Evolutionary conservation across 257 asterid genomes (phyloP), one percentile per base, ranked within the genome.

Genomic region (Gentiana straminea): DNA sequence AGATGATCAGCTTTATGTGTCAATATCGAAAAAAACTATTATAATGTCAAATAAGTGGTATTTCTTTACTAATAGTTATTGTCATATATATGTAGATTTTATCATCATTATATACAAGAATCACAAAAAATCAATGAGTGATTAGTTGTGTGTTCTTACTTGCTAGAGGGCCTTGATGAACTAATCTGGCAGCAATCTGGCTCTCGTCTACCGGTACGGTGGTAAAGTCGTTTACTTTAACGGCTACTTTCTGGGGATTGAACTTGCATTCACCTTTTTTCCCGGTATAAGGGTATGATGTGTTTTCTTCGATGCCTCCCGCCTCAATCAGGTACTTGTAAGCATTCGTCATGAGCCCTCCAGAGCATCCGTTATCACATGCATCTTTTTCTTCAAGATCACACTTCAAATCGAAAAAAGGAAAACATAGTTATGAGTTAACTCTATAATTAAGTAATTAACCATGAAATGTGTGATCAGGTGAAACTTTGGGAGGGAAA

Each of bases 341-440:
- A 33, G 95, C 97, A 59, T 81, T 85, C 1, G 97, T 88, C 97
- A 88, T 88, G 13, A 88, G 75, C 1, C 97, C 97, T 4, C 97
- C 97, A 0, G 72, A 68, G 63, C 97, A 88, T 8, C 95, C 97
- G 3, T 73, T 65, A 7, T 85, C 86, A 11, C 97, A 88, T 5
- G 83, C 64, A 12, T 60, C 74, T 77, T 68, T 82, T 13, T 65
- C 73, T 12, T 62, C 44, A 13, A 33, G 9, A 34, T 82, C 94
- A 55, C 94, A 84, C 95, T 86, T 39, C 13, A 49, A 33, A 59
- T 13, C 35, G 6, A 1, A 5, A n/a, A 0, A 2, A 1, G 34
- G 1, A 4, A 41, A 24, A 10, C 7, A 5, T 10, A 39, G 44
- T 39, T 3, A 39, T 4, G 4, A 4, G 4, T 39, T 39, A 1